Conservation (phyloP, 768 basidiomycete species). For the Phlebiopsis flavidoalba region DNA sequence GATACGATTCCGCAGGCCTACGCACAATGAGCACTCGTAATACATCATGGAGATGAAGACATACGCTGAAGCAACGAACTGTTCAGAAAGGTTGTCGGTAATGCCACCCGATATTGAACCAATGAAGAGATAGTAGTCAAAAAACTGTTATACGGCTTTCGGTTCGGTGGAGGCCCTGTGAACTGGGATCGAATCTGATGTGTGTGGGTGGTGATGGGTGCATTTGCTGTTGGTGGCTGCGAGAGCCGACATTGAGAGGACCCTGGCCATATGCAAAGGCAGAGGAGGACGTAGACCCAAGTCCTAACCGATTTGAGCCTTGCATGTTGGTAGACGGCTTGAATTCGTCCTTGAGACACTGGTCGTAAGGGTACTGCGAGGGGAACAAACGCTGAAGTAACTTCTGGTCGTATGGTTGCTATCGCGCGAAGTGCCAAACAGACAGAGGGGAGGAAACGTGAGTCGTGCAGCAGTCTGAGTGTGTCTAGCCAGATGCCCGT, state of each 20-base stretch:
- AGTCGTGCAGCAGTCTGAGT: neutral
- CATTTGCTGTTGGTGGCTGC: slow-evolving; percentile 78
- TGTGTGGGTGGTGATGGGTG: too few species aligned
- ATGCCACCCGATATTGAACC: slow-evolving; percentile 94
- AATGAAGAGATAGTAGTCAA: too few species aligned
- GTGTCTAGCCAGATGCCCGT: neutral
- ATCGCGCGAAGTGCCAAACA: too few species aligned
- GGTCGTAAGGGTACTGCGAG: too few species aligned
- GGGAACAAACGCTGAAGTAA: too few species aligned
- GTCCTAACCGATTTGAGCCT: slow-evolving; percentile 74
- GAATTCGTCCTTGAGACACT: neutral
- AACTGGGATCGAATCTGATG: too few species aligned
- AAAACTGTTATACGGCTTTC: slow-evolving; percentile 64
- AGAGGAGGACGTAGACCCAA: slow-evolving; percentile 85
- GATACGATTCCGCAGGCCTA: slow-evolving; percentile 89
- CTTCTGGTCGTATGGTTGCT: too few species aligned
- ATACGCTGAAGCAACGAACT: slow-evolving; percentile 67
- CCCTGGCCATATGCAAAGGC: slow-evolving; percentile 87
- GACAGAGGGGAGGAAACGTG: neutral
- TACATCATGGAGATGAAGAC: slow-evolving; percentile 24
- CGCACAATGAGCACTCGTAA: neutral
- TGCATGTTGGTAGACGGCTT: slow-evolving; percentile 43
- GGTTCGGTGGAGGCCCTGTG: slow-evolving; percentile 67
- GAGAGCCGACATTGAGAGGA: slow-evolving; percentile 86
- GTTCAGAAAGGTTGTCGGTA: slow-evolving; percentile 77